Evolutionary conservation across 176 grass and related monocot genomes (phyloP).

Genomic region (Oryza coarctata): DNA sequence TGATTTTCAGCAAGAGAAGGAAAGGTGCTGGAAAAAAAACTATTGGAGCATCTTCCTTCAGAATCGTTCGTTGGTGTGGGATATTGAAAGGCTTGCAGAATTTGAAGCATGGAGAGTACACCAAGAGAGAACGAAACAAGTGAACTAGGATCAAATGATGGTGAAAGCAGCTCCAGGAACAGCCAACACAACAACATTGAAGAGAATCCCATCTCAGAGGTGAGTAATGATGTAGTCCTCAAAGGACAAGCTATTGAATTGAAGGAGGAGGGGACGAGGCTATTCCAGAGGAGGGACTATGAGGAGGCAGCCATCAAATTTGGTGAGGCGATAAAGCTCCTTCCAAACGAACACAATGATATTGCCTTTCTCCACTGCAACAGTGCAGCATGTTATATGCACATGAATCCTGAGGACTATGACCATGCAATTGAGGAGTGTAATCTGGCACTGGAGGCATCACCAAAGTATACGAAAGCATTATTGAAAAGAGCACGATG

Average conservation of each 20-base stretch:
- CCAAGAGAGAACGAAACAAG: slow-evolving; percentile 51
- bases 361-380: slow-evolving; percentile 65
- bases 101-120: slow-evolving; percentile 58
- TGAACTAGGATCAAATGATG: slow-evolving; percentile 21
- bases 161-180: slow-evolving; percentile 32
- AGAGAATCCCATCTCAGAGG: background rate
- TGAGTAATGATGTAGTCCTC: slow-evolving; percentile 32
- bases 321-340: slow-evolving; percentile 57
- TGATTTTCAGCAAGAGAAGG: background rate
- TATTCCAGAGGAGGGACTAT: slow-evolving; percentile 69
- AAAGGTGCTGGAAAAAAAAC: background rate
- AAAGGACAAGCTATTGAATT: slow-evolving; percentile 39
- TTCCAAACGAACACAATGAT: slow-evolving; percentile 56
- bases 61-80: background rate
- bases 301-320: slow-evolving; percentile 61
- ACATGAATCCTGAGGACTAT: slow-evolving; percentile 62
- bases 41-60: background rate
- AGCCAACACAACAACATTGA: slow-evolving; percentile 30
- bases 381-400: slow-evolving; percentile 72
- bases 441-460: slow-evolving; percentile 57
- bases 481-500: slow-evolving; percentile 69
- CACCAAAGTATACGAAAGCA: slow-evolving; percentile 58
- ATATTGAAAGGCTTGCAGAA: background rate
- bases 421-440: slow-evolving; percentile 57
- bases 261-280: slow-evolving; percentile 63